Evolutionary conservation across 2,329 filamentous ascomycete genomes (phyloP).

Genomic region (Nothophaeocryptopus gaeumannii): DNA sequence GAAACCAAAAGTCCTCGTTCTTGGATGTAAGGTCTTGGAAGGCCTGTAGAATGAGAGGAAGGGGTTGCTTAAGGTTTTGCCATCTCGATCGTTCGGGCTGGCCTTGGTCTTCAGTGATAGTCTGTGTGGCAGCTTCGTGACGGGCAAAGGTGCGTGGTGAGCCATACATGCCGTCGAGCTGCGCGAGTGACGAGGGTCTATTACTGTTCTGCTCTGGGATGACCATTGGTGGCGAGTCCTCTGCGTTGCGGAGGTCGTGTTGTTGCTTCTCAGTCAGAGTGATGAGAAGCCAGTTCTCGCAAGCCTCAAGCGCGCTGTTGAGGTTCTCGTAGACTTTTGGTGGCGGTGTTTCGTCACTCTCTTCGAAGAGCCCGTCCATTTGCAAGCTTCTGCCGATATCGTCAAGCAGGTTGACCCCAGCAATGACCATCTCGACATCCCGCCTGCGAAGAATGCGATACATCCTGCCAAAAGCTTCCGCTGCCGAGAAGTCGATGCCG

Average conservation of each 20-base stretch:
- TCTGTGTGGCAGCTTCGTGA: constrained; percentile 71
- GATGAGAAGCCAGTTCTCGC: constrained; percentile 86
- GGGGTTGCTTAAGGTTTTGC: constrained; percentile 83
- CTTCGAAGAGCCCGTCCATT: constrained; percentile 77
- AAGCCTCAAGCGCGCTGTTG: constrained; percentile 89
- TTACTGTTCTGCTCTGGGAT: constrained; percentile 30
- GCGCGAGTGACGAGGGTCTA: constrained; percentile 25
- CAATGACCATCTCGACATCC: constrained; percentile 76
- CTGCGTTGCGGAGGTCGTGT: constrained; percentile 41
- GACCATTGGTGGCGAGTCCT: constrained; percentile 45
- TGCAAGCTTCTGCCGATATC: constrained; percentile 75
- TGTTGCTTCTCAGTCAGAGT: constrained; percentile 37
- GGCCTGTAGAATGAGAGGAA: constrained; percentile 89
- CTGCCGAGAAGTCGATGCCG: constrained; percentile 92
- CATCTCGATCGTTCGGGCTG: constrained; percentile 63
- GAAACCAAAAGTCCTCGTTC: constrained; percentile 96
- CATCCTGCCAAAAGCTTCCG: constrained; percentile 90
- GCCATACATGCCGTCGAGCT: constrained; percentile 46
- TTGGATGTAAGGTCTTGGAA: constrained; percentile 82
- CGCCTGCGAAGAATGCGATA: constrained; percentile 77
- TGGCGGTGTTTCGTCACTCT: constrained; percentile 58
- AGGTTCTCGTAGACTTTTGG: constrained; percentile 76
- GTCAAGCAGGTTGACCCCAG: constrained; percentile 72
- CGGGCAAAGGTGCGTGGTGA: constrained; percentile 80
- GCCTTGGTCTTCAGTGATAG: constrained; percentile 59